phyloP scores from a whole-genome alignment of 768 basidiomycete genomes.

The Pleurotus salmoneostramineus region DNA sequence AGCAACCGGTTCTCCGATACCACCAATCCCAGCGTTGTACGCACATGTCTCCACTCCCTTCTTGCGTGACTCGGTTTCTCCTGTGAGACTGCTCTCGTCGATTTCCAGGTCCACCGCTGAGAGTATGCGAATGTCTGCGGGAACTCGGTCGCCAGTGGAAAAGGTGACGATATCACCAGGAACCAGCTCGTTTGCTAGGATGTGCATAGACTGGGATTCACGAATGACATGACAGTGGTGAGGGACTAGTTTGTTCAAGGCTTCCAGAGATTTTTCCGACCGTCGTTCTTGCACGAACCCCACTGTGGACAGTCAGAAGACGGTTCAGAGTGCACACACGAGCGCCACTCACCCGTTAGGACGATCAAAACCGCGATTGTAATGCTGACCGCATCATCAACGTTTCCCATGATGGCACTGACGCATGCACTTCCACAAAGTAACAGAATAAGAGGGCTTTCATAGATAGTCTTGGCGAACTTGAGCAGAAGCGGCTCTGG shows the following conservation, averaged over 20 bases:
- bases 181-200: constrained; percentile 96
- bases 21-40: constrained; percentile 26
- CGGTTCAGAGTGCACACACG: constrained; percentile 13
- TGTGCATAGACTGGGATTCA: constrained; percentile 64
- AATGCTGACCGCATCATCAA: constrained; percentile 93
- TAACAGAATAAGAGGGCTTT: constrained; percentile 88
- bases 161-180: constrained; percentile 92
- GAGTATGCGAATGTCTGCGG: constrained; percentile 86
- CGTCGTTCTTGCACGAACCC: constrained; percentile 95
- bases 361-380: constrained; percentile 91
- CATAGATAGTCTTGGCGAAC: constrained; percentile 94
- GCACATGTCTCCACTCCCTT: constrained; percentile 61
- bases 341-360: constrained; percentile 64
- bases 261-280: constrained; percentile 92
- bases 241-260: constrained; percentile 93
- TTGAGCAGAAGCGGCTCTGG: constrained; percentile 82
- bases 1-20: constrained; percentile 39
- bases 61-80: constrained; percentile 79
- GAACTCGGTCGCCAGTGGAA: constrained; percentile 88
- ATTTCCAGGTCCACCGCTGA: constrained; percentile 86
- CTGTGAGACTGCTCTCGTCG: constrained; percentile 93
- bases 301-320: constrained; percentile 35
- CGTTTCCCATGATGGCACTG: constrained; percentile 91
- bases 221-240: constrained; percentile 93
- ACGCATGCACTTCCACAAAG: constrained; percentile 87